phyloP scores from a whole-genome alignment of 208 protist genomes.

The Trypanosoma melophagium region DNA sequence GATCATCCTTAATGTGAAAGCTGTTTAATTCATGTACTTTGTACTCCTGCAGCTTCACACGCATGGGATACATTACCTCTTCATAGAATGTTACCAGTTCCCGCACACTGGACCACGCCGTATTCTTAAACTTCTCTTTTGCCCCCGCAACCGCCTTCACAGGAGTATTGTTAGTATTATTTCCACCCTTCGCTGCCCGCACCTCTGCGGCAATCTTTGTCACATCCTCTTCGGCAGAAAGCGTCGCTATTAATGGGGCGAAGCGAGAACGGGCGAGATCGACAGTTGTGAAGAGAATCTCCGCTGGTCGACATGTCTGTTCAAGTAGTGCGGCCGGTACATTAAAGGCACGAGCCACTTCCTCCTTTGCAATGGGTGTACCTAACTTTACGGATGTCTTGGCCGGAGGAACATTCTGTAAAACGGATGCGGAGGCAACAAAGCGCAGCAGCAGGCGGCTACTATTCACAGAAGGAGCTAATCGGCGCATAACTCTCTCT shows the following conservation, averaged over 20 bases:
- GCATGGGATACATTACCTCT: slow-evolving; percentile 79
- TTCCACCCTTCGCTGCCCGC: slow-evolving; percentile 28
- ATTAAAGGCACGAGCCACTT: slow-evolving; percentile 53
- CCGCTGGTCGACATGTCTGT: slow-evolving; percentile 46
- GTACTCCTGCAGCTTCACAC: slow-evolving; percentile 53
- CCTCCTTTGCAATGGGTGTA: slow-evolving; percentile 38
- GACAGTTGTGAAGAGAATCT: slow-evolving; percentile 63
- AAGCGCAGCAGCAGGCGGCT: slow-evolving; percentile 18
- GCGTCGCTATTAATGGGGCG: slow-evolving; percentile 61
- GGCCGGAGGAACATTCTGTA: slow-evolving; percentile 45
- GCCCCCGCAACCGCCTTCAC: slow-evolving; percentile 52
- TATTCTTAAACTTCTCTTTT: slow-evolving; percentile 67
- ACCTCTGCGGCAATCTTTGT: slow-evolving; percentile 63
- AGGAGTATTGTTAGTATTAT: slow-evolving; percentile 24
- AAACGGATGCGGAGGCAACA: slow-evolving; percentile 55
- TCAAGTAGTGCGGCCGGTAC: slow-evolving; percentile 51
- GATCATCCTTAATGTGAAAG: slow-evolving; percentile 88
- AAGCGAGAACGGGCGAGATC: slow-evolving; percentile 63
- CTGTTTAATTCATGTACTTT: slow-evolving; percentile 60
- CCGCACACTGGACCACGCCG: slow-evolving; percentile 55
- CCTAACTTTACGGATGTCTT: slow-evolving; percentile 49
- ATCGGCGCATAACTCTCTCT: too few relatives aligned
- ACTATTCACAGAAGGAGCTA: background rate
- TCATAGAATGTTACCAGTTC: slow-evolving; percentile 76
- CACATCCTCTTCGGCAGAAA: slow-evolving; percentile 52